Evolutionary conservation across 2,329 filamentous ascomycete genomes (phyloP), one percentile per base, ranked within the genome.

Genomic region (Diaporthe citriasiana): DNA sequence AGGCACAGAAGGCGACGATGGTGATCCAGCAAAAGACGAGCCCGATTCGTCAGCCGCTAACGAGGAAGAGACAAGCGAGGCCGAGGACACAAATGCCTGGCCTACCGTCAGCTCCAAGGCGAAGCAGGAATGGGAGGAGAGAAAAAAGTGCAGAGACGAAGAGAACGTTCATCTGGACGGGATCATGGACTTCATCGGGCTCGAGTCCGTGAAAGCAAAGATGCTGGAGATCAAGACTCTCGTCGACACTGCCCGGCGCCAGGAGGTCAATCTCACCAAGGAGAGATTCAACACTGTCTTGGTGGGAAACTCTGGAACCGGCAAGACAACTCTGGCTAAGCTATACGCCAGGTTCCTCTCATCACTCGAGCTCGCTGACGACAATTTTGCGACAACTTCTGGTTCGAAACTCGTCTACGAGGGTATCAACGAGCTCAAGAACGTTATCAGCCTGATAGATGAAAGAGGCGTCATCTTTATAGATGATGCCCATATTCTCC

Each of bases 401-500:
- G 94, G 93, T 0, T 90, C 93, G 0, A 85, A 86, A 15, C 85
- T 96, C 0, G 90, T 92, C 0, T 89, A 89, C 59, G 85, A 88
- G 0, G 93, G 93, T 0, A 87, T 94, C 0, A 70, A 83, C 0
- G 89, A 86, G 0, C 89, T 87, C 75, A 87, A 93, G 78, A 86
- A 87, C 15, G 80, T 91, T 0, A 82, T 94, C 10, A 85, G 91
- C 4, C 76, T 90, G 3, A 84, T 90, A 30, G 77, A 81, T 0
- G 90, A 89, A 0, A 93, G 93, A 0, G 94, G 94, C 0, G 91
- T 91, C 0, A 78, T 94, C 2, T 95, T 95, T 78, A 92, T 96
- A 33, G 94, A 96, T 74, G 93, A 96, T 80, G 93, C 93, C 0
- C 95, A 95, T 77, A 93, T 95, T 76, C 84, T 96, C 0, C 87